Conservation (phyloP, 805 yeast species). For the Saccharomycopsis fodiens region DNA sequence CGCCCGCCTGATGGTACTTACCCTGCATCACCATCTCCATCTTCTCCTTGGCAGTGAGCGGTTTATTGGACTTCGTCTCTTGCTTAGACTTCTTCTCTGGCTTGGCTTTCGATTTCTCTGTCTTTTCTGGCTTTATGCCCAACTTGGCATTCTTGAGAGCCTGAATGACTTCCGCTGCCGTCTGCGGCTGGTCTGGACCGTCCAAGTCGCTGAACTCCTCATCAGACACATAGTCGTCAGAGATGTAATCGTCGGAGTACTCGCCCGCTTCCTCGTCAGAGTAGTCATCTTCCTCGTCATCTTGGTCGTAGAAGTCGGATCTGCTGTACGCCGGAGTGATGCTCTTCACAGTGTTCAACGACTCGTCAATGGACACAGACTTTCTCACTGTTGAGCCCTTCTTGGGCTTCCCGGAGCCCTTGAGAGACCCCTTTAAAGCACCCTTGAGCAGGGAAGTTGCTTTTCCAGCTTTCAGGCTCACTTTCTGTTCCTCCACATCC, state of each 20-base stretch:
- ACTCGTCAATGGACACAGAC: slow-evolving; percentile 16
- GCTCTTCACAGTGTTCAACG: slow-evolving; percentile 15
- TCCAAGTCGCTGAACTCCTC: slow-evolving; percentile 19
- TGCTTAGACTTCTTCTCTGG: slow-evolving; percentile 1
- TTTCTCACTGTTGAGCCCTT: slow-evolving; percentile 31
- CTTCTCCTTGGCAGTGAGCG: slow-evolving; percentile 12
- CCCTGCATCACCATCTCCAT: slow-evolving; percentile 17
- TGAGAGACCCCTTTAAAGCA: slow-evolving; percentile 21
- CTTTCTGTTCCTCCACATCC: no score
- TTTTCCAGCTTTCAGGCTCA: not conserved
- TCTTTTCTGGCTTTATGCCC: not conserved
- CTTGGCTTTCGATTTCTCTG: slow-evolving; percentile 1
- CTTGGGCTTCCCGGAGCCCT: slow-evolving; percentile 22
- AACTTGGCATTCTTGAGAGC: slow-evolving; percentile 31
- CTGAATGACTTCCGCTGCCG: slow-evolving; percentile 38
- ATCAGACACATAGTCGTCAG: slow-evolving; percentile 1
- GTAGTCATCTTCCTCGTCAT: slow-evolving; percentile 22
- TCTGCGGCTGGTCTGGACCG: slow-evolving; percentile 26
- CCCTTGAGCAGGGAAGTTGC: slow-evolving; percentile 7
- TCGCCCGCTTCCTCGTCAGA: slow-evolving; percentile 6
- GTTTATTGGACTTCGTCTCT: not conserved
- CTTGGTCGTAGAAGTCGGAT: slow-evolving; percentile 25
- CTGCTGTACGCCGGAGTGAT: slow-evolving; percentile 18
- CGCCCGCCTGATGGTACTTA: no score
- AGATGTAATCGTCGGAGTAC: slow-evolving; percentile 17